Evolutionary conservation across 768 basidiomycete species (phyloP).

Genomic region (Trametes cubensis): DNA sequence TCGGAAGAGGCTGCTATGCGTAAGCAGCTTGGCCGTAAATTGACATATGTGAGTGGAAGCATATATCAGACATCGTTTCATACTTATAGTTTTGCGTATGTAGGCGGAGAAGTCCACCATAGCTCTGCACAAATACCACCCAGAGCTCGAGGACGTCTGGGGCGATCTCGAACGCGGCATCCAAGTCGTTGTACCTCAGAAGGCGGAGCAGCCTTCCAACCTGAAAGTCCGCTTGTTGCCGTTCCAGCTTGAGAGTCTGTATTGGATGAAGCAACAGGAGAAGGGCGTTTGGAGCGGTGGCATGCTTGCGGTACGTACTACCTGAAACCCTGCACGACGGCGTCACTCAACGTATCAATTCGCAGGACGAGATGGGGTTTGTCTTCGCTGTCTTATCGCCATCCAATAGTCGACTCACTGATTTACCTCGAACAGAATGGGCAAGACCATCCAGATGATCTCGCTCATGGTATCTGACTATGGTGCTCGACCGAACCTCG

Average conservation of each 20-base stretch:
- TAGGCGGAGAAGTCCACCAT: conserved; percentile 75
- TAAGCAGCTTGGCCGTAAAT: conserved; percentile 65
- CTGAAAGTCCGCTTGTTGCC: conserved; percentile 86
- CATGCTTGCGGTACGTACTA: conserved; percentile 75
- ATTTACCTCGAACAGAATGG: conserved; percentile 59
- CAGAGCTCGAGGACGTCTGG: conserved; percentile 85
- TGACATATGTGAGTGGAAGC: conserved; percentile 62
- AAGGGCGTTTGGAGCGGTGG: conserved; percentile 85
- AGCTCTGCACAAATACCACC: conserved; percentile 68
- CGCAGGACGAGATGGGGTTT: conserved; percentile 90
- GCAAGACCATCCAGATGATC: conserved; percentile 97
- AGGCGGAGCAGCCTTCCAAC: conserved; percentile 78
- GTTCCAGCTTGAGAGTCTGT: conserved; percentile 93
- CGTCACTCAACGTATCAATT: not conserved
- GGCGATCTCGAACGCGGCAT: conserved; percentile 74
- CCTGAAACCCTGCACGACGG: not conserved
- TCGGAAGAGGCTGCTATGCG: conserved; percentile 53
- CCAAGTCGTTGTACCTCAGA: conserved; percentile 61
- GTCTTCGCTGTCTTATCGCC: conserved; percentile 25
- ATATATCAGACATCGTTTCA: not conserved
- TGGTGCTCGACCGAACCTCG: conserved; percentile 76
- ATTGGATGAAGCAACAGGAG: conserved; percentile 97
- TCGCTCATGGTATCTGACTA: conserved; percentile 81
- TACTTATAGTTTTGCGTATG: conserved; percentile 15
- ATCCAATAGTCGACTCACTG: conserved; percentile 12